phyloP scores from a whole-genome alignment of 495 filamentous ascomycete genomes.

The Durotheca rogersii region DNA sequence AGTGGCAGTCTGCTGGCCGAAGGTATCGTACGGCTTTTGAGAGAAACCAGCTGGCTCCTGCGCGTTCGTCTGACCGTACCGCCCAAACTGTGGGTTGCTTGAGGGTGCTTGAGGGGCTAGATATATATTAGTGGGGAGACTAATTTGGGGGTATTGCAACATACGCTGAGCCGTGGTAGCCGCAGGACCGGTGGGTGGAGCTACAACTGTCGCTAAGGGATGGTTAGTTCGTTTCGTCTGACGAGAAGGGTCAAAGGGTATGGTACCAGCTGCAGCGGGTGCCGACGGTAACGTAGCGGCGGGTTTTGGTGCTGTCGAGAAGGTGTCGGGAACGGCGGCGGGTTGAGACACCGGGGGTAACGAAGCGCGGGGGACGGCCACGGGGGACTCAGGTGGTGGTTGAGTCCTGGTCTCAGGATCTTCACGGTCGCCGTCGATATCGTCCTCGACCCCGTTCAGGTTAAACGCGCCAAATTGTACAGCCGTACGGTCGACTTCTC shows the following conservation, averaged over 20 bases:
- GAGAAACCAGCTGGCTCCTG: slow-evolving; percentile 61
- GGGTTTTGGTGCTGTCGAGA: slow-evolving; percentile 63
- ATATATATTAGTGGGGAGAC: slow-evolving; percentile 30
- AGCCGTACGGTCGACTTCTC: slow-evolving; percentile 88
- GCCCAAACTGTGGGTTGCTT: slow-evolving; percentile 63
- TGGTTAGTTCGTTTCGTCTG: slow-evolving; percentile 31
- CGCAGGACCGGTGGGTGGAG: slow-evolving; percentile 36
- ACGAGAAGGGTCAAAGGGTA: slow-evolving; percentile 6
- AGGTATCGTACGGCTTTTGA: slow-evolving; percentile 87
- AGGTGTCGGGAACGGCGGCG: slow-evolving; percentile 58
- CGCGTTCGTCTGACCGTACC: slow-evolving; percentile 61
- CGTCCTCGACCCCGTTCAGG: slow-evolving; percentile 74
- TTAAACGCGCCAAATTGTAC: slow-evolving; percentile 98
- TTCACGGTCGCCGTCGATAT: slow-evolving; percentile 91
- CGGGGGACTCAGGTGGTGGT: slow-evolving; percentile 90
- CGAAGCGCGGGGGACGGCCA: slow-evolving; percentile 85
- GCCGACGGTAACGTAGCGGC: slow-evolving; percentile 60
- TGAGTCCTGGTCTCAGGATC: slow-evolving; percentile 93
- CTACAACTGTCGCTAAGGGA: slow-evolving; percentile 36
- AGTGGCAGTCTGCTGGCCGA: slow-evolving; percentile 66
- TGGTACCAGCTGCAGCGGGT: slow-evolving; percentile 42
- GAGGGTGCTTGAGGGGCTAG: slow-evolving; percentile 40
- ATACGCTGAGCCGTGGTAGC: slow-evolving; percentile 36
- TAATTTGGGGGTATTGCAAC: slow-evolving; percentile 28
- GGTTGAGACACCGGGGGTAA: slow-evolving; percentile 70